Conservation (phyloP, 2,329 filamentous ascomycete species). For the Onygena corvina region DNA sequence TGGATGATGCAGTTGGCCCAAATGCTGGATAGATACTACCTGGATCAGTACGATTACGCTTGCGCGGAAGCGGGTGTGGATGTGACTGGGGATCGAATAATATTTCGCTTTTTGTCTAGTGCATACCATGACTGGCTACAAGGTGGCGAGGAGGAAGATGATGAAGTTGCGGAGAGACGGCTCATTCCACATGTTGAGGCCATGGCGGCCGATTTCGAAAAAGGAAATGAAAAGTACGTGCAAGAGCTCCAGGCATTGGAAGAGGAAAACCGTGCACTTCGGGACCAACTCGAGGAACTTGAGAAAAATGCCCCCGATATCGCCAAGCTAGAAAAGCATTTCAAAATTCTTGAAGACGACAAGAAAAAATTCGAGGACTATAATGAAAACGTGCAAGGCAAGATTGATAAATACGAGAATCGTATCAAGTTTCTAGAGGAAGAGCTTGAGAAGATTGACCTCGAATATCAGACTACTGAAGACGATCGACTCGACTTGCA, state of each 20-base stretch:
- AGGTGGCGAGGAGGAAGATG: conserved; percentile 77
- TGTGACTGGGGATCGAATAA: conserved; percentile 78
- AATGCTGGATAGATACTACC: conserved; percentile 75
- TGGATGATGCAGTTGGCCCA: conserved; percentile 98
- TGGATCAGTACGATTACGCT: conserved; percentile 75
- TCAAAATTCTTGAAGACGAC: conserved; percentile 89
- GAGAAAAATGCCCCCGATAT: conserved; percentile 78
- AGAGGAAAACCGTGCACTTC: conserved; percentile 66
- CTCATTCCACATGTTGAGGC: conserved; percentile 71
- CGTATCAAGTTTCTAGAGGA: conserved; percentile 72
- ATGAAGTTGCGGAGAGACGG: conserved; percentile 68
- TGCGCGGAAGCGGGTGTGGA: conserved; percentile 81
- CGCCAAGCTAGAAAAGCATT: conserved; percentile 72
- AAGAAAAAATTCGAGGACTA: conserved; percentile 92
- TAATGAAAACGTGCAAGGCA: conserved; percentile 69
- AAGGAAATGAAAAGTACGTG: conserved; percentile 69
- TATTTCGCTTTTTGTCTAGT: conserved; percentile 79
- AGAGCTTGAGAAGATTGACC: conserved; percentile 65
- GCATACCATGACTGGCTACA: conserved; percentile 90
- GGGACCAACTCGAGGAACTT: conserved; percentile 77
- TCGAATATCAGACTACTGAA: conserved; percentile 67
- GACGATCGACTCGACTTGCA: conserved; percentile 70
- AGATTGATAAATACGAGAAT: conserved; percentile 77
- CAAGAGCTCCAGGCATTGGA: conserved; percentile 78
- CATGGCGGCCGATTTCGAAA: conserved; percentile 82